phyloP scores from a whole-genome alignment of 352 stramenopile species.

The Blastocystis hominis region DNA sequence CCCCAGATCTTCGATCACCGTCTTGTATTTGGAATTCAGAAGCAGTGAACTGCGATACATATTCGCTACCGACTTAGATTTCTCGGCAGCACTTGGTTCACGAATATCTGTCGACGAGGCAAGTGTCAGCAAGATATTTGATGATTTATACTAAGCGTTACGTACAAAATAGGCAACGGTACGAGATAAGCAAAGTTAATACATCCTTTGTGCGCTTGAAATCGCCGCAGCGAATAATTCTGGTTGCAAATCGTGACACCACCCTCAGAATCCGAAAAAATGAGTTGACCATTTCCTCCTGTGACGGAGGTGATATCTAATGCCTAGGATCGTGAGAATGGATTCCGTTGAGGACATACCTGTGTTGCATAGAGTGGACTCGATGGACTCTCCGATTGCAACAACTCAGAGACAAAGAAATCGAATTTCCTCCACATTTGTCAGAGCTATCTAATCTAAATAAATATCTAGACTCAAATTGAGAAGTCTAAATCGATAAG shows the following conservation, averaged over 20 bases:
- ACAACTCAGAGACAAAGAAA: no score
- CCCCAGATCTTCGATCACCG: slow-evolving; percentile 7
- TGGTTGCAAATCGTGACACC: slow-evolving; percentile 46
- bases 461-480: no score
- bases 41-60: not conserved
- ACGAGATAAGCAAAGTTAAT: slow-evolving; percentile 16
- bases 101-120: not conserved
- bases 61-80: not conserved
- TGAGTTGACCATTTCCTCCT: no score
- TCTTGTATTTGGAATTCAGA: not conserved
- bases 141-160: slow-evolving; percentile 17
- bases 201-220: slow-evolving; percentile 13
- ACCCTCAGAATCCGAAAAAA: slow-evolving; percentile 5
- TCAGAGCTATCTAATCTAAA: no score
- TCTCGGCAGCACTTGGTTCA: not conserved
- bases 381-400: no score
- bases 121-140: slow-evolving; percentile 4
- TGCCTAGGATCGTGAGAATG: no score
- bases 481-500: no score
- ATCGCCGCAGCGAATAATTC: slow-evolving; percentile 13
- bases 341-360: no score
- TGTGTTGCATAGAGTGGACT: no score
- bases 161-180: not conserved
- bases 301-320: no score
- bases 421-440: not conserved